Evolutionary conservation across 2,329 filamentous ascomycete species (phyloP).

Genomic region (Diaporthe sp.): DNA sequence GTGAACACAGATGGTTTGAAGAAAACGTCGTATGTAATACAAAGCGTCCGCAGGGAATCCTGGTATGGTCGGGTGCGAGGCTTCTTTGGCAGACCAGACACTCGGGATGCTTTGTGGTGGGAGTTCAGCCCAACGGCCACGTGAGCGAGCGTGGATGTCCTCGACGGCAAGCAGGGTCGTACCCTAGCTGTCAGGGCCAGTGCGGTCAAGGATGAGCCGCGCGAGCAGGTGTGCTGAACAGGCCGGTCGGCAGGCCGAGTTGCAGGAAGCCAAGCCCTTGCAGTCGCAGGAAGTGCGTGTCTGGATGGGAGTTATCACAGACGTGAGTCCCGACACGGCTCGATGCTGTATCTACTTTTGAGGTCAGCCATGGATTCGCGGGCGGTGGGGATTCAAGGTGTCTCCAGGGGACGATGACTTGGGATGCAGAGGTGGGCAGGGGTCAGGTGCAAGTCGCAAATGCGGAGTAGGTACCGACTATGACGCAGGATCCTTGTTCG

Average conservation of each 20-base stretch:
- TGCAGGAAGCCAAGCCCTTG: conserved; percentile 16
- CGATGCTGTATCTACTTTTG: conserved; percentile 25
- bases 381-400: conserved; percentile 16
- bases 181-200: conserved; percentile 37
- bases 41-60: conserved; percentile 41
- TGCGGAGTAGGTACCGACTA: conserved; percentile 36
- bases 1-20: not conserved
- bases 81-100: conserved; percentile 35
- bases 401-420: conserved; percentile 19
- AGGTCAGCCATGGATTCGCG: conserved; percentile 23
- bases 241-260: not conserved
- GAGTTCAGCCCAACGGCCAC: conserved; percentile 40
- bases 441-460: conserved; percentile 26
- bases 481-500: conserved; percentile 36
- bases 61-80: conserved; percentile 35
- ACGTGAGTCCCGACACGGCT: not conserved
- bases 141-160: conserved; percentile 40
- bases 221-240: conserved; percentile 20
- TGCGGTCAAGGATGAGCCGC: conserved; percentile 18
- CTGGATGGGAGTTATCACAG: not conserved
- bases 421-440: conserved; percentile 24
- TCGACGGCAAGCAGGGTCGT: conserved; percentile 40
- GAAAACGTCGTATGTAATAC: conserved; percentile 26
- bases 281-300: not conserved
- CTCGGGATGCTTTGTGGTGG: conserved; percentile 40